phyloP scores from a whole-genome alignment of 1,139 yeast species.

The Pneumocystis carinii region DNA sequence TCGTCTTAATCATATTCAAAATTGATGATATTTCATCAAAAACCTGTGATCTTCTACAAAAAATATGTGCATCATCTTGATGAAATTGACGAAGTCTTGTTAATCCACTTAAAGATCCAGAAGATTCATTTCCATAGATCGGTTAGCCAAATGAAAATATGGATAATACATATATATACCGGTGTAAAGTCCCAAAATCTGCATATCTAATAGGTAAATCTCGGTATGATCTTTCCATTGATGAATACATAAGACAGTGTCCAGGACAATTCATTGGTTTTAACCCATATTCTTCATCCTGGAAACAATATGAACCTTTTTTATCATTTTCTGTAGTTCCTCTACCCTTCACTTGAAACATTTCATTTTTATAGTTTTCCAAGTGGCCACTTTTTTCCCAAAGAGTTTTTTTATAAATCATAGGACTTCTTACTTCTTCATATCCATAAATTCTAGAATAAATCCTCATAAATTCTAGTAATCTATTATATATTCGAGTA shows the following conservation, averaged over 20 bases:
- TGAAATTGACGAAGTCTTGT: conserved; percentile 96
- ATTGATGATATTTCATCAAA: conserved; percentile 65
- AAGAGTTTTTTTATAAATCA: conserved; percentile 85
- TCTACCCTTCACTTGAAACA: conserved; percentile 92
- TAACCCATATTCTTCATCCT: conserved; percentile 42
- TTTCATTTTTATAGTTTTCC: conserved; percentile 91
- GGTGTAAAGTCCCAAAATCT: conserved; percentile 87
- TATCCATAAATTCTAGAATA: conserved; percentile 87
- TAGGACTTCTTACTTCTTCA: conserved; percentile 95
- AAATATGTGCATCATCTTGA: conserved; percentile 96
- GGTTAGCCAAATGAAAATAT: neutral
- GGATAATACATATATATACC: conserved; percentile 22
- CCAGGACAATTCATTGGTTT: conserved; percentile 96
- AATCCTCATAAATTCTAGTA: conserved; percentile 58
- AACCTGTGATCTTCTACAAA: conserved; percentile 83
- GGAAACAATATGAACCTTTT: neutral
- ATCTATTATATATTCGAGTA: conserved; percentile 79
- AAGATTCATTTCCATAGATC: conserved; percentile 49
- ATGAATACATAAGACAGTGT: conserved; percentile 76
- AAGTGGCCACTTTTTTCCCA: conserved; percentile 99
- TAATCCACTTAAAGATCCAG: conserved; percentile 79
- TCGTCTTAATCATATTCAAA: conserved; percentile 61
- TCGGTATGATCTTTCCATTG: conserved; percentile 81
- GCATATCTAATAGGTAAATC: conserved; percentile 95
- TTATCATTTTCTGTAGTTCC: neutral